Evolutionary conservation across 2,329 filamentous ascomycete genomes (phyloP).

Genomic region (Aspergillus ibericus): DNA sequence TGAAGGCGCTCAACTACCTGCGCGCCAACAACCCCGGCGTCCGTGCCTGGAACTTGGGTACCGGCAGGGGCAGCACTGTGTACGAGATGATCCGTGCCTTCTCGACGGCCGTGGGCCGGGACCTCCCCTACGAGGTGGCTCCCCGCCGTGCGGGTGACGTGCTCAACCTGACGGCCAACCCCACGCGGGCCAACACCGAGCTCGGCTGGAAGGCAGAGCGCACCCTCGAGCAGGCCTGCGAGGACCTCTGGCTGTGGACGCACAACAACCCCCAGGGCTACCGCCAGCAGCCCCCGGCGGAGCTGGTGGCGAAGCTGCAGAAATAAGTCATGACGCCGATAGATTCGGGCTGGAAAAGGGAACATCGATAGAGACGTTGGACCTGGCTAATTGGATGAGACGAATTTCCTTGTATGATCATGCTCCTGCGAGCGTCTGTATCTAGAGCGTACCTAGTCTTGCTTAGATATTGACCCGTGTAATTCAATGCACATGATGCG

Average conservation of each 20-base stretch:
- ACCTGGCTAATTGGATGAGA: conserved; percentile 32
- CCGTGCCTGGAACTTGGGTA: conserved; percentile 94
- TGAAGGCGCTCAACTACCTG: conserved; percentile 68
- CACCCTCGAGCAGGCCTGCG: conserved; percentile 88
- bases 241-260: conserved; percentile 95
- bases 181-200: conserved; percentile 81
- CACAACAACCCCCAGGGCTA: conserved; percentile 96
- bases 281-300: conserved; percentile 82
- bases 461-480: neutral
- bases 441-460: neutral
- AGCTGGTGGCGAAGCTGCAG: conserved; percentile 63
- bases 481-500: neutral
- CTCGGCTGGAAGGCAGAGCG: conserved; percentile 88
- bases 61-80: conserved; percentile 90
- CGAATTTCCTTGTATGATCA: conserved; percentile 35
- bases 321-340: conserved; percentile 26
- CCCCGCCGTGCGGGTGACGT: conserved; percentile 84
- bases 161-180: conserved; percentile 90
- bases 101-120: conserved; percentile 77
- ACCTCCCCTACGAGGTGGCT: conserved; percentile 83
- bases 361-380: neutral
- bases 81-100: conserved; percentile 98
- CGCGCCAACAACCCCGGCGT: conserved; percentile 69
- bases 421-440: neutral
- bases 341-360: neutral